Evolutionary conservation across 2,329 filamentous ascomycete species (phyloP).

Genomic region (Colletotrichum truncatum): DNA sequence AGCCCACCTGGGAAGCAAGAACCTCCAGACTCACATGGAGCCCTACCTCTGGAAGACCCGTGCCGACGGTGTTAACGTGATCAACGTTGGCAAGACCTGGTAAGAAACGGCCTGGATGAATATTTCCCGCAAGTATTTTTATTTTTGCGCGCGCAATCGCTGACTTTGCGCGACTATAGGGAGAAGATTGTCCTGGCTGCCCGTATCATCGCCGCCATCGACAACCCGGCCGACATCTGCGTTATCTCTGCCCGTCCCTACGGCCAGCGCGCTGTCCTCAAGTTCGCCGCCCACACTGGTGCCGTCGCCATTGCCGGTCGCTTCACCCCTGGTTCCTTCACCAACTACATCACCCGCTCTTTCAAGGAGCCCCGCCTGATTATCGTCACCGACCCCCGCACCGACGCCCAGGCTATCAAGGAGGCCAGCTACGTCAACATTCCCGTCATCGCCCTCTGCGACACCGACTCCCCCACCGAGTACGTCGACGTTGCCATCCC

Average conservation of each 20-base stretch:
- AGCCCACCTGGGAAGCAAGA: conserved; percentile 97
- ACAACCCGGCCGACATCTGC: conserved; percentile 99
- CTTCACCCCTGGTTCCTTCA: conserved; percentile 99
- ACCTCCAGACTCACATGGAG: conserved; percentile 99
- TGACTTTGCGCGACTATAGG: conserved; percentile 60
- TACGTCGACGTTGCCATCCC: conserved; percentile 99
- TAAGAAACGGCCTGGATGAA: conserved; percentile 57
- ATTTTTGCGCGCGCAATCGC: not conserved
- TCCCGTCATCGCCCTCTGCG: conserved; percentile 98
- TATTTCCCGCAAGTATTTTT: not conserved
- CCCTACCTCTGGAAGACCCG: conserved; percentile 99
- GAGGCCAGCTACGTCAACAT: conserved; percentile 99
- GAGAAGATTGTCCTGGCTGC: conserved; percentile 99
- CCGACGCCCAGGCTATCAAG: conserved; percentile 99
- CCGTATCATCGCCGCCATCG: conserved; percentile 97
- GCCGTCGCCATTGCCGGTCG: conserved; percentile 98
- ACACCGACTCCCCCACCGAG: conserved; percentile 99
- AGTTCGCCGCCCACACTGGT: conserved; percentile 99
- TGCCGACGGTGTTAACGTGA: conserved; percentile 96
- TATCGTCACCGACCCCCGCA: conserved; percentile 99
- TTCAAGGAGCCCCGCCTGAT: conserved; percentile 99
- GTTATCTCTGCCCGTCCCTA: conserved; percentile 99
- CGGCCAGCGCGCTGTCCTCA: conserved; percentile 98
- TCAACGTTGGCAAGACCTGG: conserved; percentile 99
- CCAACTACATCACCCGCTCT: conserved; percentile 99